phyloP scores from a whole-genome alignment of 805 yeast species.

The Lipomyces anomalus region DNA sequence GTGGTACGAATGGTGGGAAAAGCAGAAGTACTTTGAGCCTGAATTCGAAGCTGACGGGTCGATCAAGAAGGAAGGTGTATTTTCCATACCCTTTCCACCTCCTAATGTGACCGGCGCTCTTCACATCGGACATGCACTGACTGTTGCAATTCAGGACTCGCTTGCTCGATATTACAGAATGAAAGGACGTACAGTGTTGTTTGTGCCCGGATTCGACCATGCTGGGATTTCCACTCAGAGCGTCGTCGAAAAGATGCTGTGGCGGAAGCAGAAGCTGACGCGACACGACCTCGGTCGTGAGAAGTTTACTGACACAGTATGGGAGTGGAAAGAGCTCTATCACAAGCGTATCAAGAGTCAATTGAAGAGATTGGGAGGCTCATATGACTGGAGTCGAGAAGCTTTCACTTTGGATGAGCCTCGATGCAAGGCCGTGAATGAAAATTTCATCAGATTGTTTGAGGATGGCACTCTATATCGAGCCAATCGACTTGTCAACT shows the following conservation, averaged over 20 bases:
- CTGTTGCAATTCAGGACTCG: slow-evolving; percentile 90
- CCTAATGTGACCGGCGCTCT: slow-evolving; percentile 98
- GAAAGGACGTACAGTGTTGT: slow-evolving; percentile 91
- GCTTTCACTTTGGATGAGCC: slow-evolving; percentile 85
- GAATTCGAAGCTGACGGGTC: slow-evolving; percentile 70
- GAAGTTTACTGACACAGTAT: slow-evolving; percentile 75
- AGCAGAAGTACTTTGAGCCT: slow-evolving; percentile 83
- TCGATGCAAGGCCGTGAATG: slow-evolving; percentile 72
- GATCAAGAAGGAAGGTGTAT: slow-evolving; percentile 72
- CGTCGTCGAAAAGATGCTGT: slow-evolving; percentile 91
- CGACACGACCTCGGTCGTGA: slow-evolving; percentile 96
- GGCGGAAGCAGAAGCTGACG: slow-evolving; percentile 81
- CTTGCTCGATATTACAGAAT: slow-evolving; percentile 91
- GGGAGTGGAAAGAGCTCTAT: slow-evolving; percentile 98
- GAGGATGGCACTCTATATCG: slow-evolving; percentile 95
- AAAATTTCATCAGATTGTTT: slow-evolving; percentile 84
- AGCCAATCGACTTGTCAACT: slow-evolving; percentile 86
- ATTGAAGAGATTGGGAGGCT: slow-evolving; percentile 84
- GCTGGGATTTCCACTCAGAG: slow-evolving; percentile 99
- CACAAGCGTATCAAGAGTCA: slow-evolving; percentile 80
- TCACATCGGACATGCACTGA: slow-evolving; percentile 97
- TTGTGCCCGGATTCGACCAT: slow-evolving; percentile 95
- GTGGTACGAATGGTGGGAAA: slow-evolving; percentile 97
- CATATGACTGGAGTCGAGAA: slow-evolving; percentile 94
- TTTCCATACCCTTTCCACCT: slow-evolving; percentile 96